These are phyloP conservation scores for Staphylotrichum longicolle DNA, from an alignment of 495 filamentous ascomycete genomes.

Conservation along the genomic window DNA sequence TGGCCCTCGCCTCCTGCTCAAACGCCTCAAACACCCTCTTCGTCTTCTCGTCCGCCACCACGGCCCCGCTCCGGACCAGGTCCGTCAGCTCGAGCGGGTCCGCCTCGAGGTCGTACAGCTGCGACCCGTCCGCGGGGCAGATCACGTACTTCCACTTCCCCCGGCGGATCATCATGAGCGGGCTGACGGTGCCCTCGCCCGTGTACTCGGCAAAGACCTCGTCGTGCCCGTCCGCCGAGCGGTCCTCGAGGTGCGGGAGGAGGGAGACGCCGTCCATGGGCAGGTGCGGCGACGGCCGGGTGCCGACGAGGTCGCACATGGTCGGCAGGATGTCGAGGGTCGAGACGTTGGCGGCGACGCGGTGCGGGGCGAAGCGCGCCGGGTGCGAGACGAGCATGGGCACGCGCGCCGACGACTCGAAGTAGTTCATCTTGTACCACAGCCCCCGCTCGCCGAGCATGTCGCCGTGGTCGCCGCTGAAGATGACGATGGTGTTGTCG, in stretches of 20 bases:
- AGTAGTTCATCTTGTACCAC: slow-evolving; percentile 96
- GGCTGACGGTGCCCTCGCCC: slow-evolving; percentile 80
- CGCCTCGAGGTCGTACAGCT: slow-evolving; percentile 69
- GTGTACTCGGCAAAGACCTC: slow-evolving; percentile 86
- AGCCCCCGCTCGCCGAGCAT: slow-evolving; percentile 87
- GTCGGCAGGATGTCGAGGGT: slow-evolving; percentile 84
- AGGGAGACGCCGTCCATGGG: slow-evolving; percentile 78
- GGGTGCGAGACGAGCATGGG: slow-evolving; percentile 77
- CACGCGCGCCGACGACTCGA: slow-evolving; percentile 78
- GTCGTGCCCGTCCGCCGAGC: slow-evolving; percentile 56
- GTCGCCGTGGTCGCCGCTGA: slow-evolving; percentile 87
- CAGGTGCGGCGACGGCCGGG: slow-evolving; percentile 56
- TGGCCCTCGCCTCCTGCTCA: slow-evolving; percentile 58
- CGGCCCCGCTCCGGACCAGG: slow-evolving; percentile 48
- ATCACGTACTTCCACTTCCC: slow-evolving; percentile 81
- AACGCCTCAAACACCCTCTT: slow-evolving; percentile 57
- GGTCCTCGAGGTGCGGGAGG: slow-evolving; percentile 65
- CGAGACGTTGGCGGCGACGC: slow-evolving; percentile 73
- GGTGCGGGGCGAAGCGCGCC: slow-evolving; percentile 61
- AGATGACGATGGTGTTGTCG: slow-evolving; percentile 80
- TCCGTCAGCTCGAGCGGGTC: slow-evolving; percentile 76
- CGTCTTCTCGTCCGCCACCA: slow-evolving; percentile 43
- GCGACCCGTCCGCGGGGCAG: slow-evolving; percentile 73
- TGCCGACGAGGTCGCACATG: slow-evolving; percentile 73
- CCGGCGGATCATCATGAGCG: slow-evolving; percentile 86